A percentile compares a stretch with the other conserved stretches of the same genome.
phyloP scores from a whole-genome alignment of 2,329 filamentous ascomycete genomes.

The Fusarium illudens region DNA sequence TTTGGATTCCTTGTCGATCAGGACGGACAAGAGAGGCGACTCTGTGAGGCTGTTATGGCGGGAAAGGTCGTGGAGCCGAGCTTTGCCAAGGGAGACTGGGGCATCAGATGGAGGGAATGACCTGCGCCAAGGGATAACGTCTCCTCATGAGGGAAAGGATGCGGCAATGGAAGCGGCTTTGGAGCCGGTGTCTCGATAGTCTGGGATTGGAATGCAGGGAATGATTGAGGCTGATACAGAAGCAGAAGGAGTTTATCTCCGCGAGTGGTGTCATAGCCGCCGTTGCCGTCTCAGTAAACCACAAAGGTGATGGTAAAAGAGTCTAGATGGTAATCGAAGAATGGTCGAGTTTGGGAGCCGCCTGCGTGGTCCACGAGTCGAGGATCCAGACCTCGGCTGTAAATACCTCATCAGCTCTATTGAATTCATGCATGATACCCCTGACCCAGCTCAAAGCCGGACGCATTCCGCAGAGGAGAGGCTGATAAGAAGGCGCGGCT shows the following conservation, averaged over 20 bases:
- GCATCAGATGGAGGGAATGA: slow-evolving; percentile 63
- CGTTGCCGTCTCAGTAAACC: not conserved
- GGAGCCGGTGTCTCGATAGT: not conserved
- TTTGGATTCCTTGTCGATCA: slow-evolving; percentile 56
- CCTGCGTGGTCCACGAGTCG: not conserved
- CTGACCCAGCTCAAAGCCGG: not conserved
- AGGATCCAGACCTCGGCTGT: not conserved
- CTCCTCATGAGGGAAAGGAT: not conserved
- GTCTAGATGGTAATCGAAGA: not conserved
- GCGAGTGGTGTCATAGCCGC: not conserved
- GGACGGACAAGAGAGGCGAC: slow-evolving; percentile 41
- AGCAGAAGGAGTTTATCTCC: not conserved
- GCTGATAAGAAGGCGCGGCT: not conserved
- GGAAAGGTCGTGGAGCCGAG: slow-evolving; percentile 66
- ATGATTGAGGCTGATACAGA: not conserved
- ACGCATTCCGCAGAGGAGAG: not conserved
- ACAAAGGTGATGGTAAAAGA: not conserved
- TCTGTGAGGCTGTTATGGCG: slow-evolving; percentile 68
- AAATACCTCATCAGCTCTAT: not conserved
- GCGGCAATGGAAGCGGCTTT: not conserved
- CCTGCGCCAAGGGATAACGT: not conserved
- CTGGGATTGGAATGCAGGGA: not conserved
- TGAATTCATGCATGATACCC: not conserved
- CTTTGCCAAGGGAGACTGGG: slow-evolving; percentile 69
- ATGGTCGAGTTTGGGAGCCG: not conserved